phyloP scores from a whole-genome alignment of 78 protist genomes.

The Goniomonas avonlea region DNA sequence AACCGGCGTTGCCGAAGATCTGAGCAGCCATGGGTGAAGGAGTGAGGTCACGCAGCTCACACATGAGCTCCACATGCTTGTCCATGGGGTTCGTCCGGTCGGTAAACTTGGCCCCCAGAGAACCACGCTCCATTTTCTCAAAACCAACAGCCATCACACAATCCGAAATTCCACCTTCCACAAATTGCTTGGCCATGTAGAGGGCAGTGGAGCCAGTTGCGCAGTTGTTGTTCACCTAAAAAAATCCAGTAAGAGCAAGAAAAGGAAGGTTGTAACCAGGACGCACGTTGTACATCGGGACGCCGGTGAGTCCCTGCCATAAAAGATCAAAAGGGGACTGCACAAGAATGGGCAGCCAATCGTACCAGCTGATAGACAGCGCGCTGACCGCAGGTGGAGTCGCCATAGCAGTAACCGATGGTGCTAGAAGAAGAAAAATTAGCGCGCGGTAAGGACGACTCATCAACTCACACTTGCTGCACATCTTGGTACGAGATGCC shows the following conservation, averaged over 20 bases:
- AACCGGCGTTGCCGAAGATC: slow-evolving; percentile 39
- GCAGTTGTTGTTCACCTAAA: slow-evolving; percentile 50
- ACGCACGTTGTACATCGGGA: slow-evolving; percentile 39
- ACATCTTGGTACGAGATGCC: slow-evolving; percentile 18
- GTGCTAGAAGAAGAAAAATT: too few relatives aligned
- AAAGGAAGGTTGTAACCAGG: too few relatives aligned
- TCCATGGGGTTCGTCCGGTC: slow-evolving; percentile 45
- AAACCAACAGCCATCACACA: slow-evolving; percentile 42
- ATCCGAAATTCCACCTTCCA: slow-evolving; percentile 18
- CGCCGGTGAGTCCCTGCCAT: slow-evolving; percentile 35
- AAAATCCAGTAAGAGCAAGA: too few relatives aligned
- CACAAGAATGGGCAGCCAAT: neutral
- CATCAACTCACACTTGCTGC: slow-evolving; percentile 25
- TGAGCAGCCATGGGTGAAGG: slow-evolving; percentile 27
- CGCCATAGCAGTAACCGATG: slow-evolving; percentile 40
- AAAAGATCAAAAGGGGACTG: too few relatives aligned
- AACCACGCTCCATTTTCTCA: slow-evolving; percentile 48
- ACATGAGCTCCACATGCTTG: slow-evolving; percentile 8
- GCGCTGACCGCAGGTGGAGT: slow-evolving; percentile 46
- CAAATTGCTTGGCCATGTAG: slow-evolving; percentile 13
- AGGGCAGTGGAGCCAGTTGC: slow-evolving; percentile 38
- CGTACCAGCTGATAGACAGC: slow-evolving; percentile 21
- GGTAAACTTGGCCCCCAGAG: slow-evolving; percentile 4
- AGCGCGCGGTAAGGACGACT: too few relatives aligned
- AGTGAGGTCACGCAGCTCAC: slow-evolving; percentile 8